Evolutionary conservation across 345 rosid genomes (phyloP).

Genomic region (Hirschfeldia incana): DNA sequence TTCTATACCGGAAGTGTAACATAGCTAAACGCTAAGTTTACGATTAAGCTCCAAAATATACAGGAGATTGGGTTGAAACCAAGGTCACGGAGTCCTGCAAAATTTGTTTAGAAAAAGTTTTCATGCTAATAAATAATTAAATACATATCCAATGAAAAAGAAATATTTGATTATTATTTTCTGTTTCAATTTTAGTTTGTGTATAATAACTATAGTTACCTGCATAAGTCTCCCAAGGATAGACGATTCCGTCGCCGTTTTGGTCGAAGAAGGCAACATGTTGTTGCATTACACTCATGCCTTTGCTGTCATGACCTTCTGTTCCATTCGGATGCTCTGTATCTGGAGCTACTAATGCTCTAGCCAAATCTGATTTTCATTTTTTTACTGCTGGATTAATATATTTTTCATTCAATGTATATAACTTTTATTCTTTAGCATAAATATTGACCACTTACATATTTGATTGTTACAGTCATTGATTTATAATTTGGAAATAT

Average conservation of each 20-base stretch:
- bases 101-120: not conserved
- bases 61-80: constrained; percentile 62
- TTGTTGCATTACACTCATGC: constrained; percentile 82
- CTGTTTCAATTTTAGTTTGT: not conserved
- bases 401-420: not conserved
- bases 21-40: constrained; percentile 58
- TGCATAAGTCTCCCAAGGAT: constrained; percentile 81
- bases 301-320: constrained; percentile 49
- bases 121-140: constrained; percentile 1
- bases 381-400: not conserved
- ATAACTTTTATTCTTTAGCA: not conserved
- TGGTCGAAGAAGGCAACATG: constrained; percentile 79
- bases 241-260: constrained; percentile 69
- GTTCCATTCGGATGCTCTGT: constrained; percentile 70
- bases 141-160: not conserved
- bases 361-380: constrained; percentile 56
- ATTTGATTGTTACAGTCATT: not conserved
- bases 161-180: not conserved
- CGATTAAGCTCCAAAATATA: constrained; percentile 41
- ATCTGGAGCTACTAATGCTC: constrained; percentile 78
- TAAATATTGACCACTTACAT: not conserved
- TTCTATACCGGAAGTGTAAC: constrained; percentile 60
- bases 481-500: too few relatives aligned
- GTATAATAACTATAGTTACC: constrained; percentile 38
- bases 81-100: constrained; percentile 53